Percentiles rank a stretch among this genome's conserved stretches.
phyloP scores from a whole-genome alignment of 2,329 filamentous ascomycete species.

The Ophiosphaerella korrae region DNA sequence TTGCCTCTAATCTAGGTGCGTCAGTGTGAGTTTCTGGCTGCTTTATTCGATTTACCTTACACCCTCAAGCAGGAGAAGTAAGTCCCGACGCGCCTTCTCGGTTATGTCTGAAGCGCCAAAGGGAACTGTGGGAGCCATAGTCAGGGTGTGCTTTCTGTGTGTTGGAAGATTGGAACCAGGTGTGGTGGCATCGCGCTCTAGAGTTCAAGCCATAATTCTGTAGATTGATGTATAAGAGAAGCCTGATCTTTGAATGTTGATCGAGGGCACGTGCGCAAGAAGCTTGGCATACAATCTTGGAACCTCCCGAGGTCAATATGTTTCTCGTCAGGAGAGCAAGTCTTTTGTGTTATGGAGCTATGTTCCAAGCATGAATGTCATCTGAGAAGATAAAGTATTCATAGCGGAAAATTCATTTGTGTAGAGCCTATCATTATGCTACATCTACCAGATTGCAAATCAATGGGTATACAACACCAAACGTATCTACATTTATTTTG shows the following conservation, averaged over 20 bases:
- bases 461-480: conserved; percentile 4
- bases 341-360: no score
- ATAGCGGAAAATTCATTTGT: no score
- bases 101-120: conserved; percentile 78
- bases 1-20: conserved; percentile 84
- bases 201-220: conserved; percentile 1
- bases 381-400: no score
- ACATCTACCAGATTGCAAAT: neutral
- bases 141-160: conserved; percentile 1
- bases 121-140: conserved; percentile 70
- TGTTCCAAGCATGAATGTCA: no score
- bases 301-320: no score
- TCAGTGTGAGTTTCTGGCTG: conserved; percentile 40
- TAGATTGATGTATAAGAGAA: conserved; percentile 9
- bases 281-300: conserved; percentile 14
- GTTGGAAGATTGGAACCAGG: conserved; percentile 2
- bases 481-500: neutral
- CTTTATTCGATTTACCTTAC: conserved; percentile 68
- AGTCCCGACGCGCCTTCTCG: conserved; percentile 83
- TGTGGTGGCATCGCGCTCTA: conserved; percentile 11
- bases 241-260: conserved; percentile 5
- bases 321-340: no score
- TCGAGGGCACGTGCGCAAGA: conserved; percentile 17
- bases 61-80: conserved; percentile 89
- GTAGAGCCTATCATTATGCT: neutral